Base-by-base conservation (phyloP, 495 filamentous ascomycete genomes). In the Parathielavia hyrcaniae region DNA sequence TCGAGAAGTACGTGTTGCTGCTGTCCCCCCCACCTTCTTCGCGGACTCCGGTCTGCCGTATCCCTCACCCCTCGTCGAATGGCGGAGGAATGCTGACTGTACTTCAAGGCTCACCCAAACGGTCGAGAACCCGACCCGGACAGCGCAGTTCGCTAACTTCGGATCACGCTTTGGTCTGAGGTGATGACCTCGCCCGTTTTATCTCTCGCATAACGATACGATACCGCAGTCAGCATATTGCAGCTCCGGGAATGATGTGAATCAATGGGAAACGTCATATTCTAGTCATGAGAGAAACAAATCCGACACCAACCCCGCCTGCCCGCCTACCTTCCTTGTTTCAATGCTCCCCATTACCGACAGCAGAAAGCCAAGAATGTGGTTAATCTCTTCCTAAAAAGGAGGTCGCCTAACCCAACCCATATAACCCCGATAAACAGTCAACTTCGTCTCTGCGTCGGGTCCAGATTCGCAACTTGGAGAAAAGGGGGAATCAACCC, bases 1-100 rank as follows among this genome's bases (percentile, higher is more conserved):
- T 97, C 30, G 91, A 97, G 73, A 98, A 98, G 90, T 89, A 76
- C 14, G 50, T 56, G 12, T 45, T 38, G 40, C 17, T 23, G 6
- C 11, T 43, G 45, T 41, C 9, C 23, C 14, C 43, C 19, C 41
- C 32, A 7, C 9, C 19, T 6, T 30, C 2, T 30, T 30, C 6
- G 26, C 26, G 6, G 6, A 30, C 26, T 30, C 3, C 26, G 26
- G 26, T 6, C 2, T 30, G 26, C 26, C 6, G 26, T 30, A 3
- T 30, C 26, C 26, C 26, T 30, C 26, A 30, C 26, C 26, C 6
- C 26, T 2, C 6, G 26, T 30, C 3, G 6, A 30, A 30, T 30
- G 26, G 26, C 26, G 6, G 26, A 30, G 26, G 26, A 12, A 0
- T 23, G 17, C 2, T 36, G n/a, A 38, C 36, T 32, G 5, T 10